Percentiles rank a stretch among this genome's conserved stretches.
phyloP scores from a whole-genome alignment of 495 filamentous ascomycete genomes.

The Neurospora tetraspora region DNA sequence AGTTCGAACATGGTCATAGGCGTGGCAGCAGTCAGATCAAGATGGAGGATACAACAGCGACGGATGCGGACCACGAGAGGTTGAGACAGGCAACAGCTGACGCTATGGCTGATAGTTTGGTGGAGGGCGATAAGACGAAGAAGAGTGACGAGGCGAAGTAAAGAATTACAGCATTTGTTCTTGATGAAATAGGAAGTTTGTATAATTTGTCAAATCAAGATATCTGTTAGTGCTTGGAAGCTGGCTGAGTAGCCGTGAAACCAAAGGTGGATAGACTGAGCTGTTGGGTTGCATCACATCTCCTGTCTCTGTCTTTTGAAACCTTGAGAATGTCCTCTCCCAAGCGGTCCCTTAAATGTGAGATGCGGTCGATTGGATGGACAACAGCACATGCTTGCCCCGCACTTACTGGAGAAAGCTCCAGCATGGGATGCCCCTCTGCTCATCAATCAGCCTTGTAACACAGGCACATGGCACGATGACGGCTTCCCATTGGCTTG shows the following conservation, averaged over 20 bases:
- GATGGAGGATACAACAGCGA: slow-evolving; percentile 43
- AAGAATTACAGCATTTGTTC: background rate
- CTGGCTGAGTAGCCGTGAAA: background rate
- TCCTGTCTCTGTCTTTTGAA: too few relatives aligned
- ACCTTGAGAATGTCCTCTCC: too few relatives aligned
- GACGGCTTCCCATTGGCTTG: slow-evolving; percentile 15
- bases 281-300: too few relatives aligned
- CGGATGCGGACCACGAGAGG: slow-evolving; percentile 45
- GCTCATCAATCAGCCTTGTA: slow-evolving; percentile 14
- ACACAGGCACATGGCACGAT: slow-evolving; percentile 18
- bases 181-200: background rate
- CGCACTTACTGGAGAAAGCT: slow-evolving; percentile 7
- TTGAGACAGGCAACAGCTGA: slow-evolving; percentile 63
- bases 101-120: slow-evolving; percentile 46
- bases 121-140: slow-evolving; percentile 20
- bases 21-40: slow-evolving; percentile 35
- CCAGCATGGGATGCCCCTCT: background rate
- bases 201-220: background rate
- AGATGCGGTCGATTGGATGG: background rate
- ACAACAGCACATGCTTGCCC: slow-evolving; percentile 8
- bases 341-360: background rate
- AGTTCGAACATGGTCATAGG: slow-evolving; percentile 49
- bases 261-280: background rate
- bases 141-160: background rate
- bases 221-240: background rate